Percentiles rank a stretch among this genome's conserved stretches.
Conservation (phyloP, 164 flowering plant species). For the Magnolia kwangsiensis region DNA sequence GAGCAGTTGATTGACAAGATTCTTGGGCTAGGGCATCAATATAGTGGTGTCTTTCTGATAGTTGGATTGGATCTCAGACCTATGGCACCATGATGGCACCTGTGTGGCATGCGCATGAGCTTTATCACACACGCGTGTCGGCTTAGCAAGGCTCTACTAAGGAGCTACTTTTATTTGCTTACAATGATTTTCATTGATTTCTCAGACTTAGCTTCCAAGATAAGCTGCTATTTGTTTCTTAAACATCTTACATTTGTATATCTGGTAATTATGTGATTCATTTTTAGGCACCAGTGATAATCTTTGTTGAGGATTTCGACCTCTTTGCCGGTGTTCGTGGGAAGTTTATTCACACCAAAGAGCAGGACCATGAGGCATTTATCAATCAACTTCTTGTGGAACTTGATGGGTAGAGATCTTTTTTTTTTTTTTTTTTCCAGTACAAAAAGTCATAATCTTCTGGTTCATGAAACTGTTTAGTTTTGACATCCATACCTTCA, state of each 20-base stretch:
- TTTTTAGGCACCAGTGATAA: slow-evolving; percentile 89
- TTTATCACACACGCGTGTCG: no score
- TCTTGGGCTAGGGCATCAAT: no score
- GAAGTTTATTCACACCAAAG: slow-evolving; percentile 72
- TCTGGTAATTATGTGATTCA: not conserved
- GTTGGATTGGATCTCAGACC: no score
- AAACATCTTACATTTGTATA: slow-evolving; percentile 1
- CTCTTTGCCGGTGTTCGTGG: slow-evolving; percentile 98
- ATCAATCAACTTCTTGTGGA: slow-evolving; percentile 98
- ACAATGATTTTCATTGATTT: not conserved
- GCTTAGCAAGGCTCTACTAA: not conserved
- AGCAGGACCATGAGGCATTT: slow-evolving; percentile 96
- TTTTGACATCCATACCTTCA: not conserved
- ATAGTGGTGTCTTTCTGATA: no score
- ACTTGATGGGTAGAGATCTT: slow-evolving; percentile 78
- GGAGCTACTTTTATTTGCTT: not conserved
- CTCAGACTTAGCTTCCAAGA: not conserved
- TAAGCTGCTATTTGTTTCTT: not conserved
- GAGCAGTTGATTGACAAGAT: no score
- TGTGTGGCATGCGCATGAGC: no score
- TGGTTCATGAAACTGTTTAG: not conserved
- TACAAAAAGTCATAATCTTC: not conserved
- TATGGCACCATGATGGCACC: no score
- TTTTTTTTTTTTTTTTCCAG: not conserved
- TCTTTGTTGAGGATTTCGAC: slow-evolving; percentile 96